These are phyloP conservation scores for Helichrysum umbraculigerum DNA, from an alignment of 129 eudicot genomes.

Conservation along the genomic window DNA sequence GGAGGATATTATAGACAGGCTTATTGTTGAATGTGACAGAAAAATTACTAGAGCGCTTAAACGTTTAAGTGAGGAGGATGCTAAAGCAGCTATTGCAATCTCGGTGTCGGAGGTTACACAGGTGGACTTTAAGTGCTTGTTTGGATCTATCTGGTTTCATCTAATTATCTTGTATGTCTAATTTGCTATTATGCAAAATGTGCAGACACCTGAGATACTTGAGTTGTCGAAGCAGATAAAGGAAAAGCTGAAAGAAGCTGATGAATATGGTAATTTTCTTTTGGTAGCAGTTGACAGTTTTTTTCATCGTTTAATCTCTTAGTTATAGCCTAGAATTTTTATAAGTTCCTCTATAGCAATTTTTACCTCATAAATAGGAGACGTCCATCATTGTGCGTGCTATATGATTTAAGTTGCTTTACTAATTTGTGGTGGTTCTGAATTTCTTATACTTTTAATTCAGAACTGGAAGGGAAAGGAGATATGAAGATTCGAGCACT, in stretches of 20 bases:
- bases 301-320: too few species aligned
- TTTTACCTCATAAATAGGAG: too few species aligned
- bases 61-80: constrained; percentile 97
- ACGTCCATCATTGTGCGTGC: background rate
- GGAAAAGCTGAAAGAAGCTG: constrained; percentile 87
- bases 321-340: background rate
- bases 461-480: constrained; percentile 91
- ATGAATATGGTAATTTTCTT: constrained; percentile 54
- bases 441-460: background rate
- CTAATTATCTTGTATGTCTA: background rate
- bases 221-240: constrained; percentile 91
- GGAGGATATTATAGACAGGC: constrained; percentile 96
- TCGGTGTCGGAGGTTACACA: constrained; percentile 92
- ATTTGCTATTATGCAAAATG: constrained; percentile 12
- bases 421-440: background rate
- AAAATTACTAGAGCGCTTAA: constrained; percentile 91
- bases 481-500: constrained; percentile 84
- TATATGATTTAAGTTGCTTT: background rate
- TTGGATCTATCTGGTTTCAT: background rate
- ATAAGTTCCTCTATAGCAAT: too few species aligned
- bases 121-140: constrained; percentile 30
- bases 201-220: constrained; percentile 78
- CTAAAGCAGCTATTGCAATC: constrained; percentile 97
- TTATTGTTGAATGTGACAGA: constrained; percentile 90
- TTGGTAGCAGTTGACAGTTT: background rate